Base-by-base conservation (phyloP, 1,139 yeast species). In the Suhomyces chickasaworum region DNA sequence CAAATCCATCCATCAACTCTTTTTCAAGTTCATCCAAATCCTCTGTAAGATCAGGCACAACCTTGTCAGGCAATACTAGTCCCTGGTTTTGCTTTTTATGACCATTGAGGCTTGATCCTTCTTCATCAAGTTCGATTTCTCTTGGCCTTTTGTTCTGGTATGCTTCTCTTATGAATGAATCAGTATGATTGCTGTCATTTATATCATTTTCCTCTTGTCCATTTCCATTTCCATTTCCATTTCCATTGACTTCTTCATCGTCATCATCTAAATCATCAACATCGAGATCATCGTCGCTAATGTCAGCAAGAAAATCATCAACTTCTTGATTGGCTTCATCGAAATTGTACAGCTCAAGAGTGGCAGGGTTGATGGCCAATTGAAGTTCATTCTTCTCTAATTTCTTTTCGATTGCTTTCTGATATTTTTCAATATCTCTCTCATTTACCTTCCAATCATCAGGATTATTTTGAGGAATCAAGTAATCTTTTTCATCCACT, bases 401-500 rank as follows among this genome's bases (percentile, higher is more conserved):
- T 44, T 58, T 64, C n/a, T 46, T 49, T 41, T 65, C 63, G 27
- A 71, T 57, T 3, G 63, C 67, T 46, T 64, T 65, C 50, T 70
- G 61, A 54, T 78, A 80, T 50, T 70, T 71, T 30, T 68, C 71
- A 16, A 79, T 66, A 49, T 79, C 83, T 29, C 57, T 58, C 6
- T 69, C 70, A 23, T 73, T 66, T 8, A 80, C 70, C 21, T 53
- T 54, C 78, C 78, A 74, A 34, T 75, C 68, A 12, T 59, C 60
- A 13, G 66, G 71, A 12, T 70, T 73, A 2, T 71, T 68, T 10
- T 80, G 73, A 9, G 71, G 66, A n/a, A 90, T 69, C 42, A 75
- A 65, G 61, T 75, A 90, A 7, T 78, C 81, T 3, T 64, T 71
- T 56, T 87, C 96, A 25, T 84, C 82, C 0, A 83, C 84, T 44